phyloP scores from a whole-genome alignment of 2,329 filamentous ascomycete genomes.

The Knufia fluminis region DNA sequence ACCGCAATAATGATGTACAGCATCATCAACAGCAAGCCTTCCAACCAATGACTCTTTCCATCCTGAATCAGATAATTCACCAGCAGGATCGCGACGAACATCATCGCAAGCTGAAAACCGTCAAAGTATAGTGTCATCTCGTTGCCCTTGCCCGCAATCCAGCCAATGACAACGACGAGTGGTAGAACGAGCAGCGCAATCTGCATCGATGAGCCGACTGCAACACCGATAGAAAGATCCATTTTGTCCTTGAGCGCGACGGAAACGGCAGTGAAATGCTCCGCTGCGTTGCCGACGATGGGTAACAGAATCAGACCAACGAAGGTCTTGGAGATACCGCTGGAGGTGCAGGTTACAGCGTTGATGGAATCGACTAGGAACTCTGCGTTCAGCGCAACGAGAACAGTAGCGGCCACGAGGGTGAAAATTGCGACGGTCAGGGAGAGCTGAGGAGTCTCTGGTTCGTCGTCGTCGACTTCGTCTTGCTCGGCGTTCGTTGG shows the following conservation, averaged over 20 bases:
- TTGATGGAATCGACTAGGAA: constrained; percentile 53
- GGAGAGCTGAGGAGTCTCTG: constrained; percentile 65
- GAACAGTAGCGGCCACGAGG: constrained; percentile 61
- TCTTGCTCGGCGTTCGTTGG: constrained; percentile 1
- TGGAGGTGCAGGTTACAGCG: constrained; percentile 39
- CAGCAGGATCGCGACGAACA: constrained; percentile 47
- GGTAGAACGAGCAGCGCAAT: constrained; percentile 56
- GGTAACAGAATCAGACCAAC: constrained; percentile 56
- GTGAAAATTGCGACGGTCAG: constrained; percentile 63
- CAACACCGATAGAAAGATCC: constrained; percentile 58
- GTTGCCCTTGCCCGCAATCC: constrained; percentile 46
- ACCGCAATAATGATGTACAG: constrained; percentile 55
- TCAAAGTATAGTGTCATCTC: constrained; percentile 74
- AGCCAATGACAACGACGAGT: constrained; percentile 51
- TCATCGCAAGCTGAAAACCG: constrained; percentile 67
- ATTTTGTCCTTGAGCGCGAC: constrained; percentile 58
- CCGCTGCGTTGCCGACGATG: constrained; percentile 57
- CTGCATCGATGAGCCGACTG: constrained; percentile 57
- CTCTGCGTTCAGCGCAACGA: constrained; percentile 69
- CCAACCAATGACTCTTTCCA: constrained; percentile 51
- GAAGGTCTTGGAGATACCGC: constrained; percentile 48
- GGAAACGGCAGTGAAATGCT: constrained; percentile 56
- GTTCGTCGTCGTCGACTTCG: constrained; percentile 54
- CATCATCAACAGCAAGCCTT: constrained; percentile 51
- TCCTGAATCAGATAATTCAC: constrained; percentile 56